These are phyloP conservation scores for Silene vulgaris DNA, from an alignment of 179 eudicot species.

Conservation along the genomic window DNA sequence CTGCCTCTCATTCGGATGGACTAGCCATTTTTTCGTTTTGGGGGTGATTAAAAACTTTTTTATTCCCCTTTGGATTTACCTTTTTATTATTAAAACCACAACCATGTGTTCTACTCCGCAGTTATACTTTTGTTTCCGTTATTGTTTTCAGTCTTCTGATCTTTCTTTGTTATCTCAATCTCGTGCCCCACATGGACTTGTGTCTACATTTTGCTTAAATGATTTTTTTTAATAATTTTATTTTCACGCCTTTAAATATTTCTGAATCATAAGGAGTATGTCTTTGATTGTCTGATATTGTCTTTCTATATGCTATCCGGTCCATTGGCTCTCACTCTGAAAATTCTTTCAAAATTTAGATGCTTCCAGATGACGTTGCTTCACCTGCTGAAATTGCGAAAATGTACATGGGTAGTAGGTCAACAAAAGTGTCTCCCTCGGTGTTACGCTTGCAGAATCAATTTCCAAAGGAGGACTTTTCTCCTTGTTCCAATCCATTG, in stretches of 20 bases:
- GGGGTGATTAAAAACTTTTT: background rate
- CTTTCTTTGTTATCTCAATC: background rate
- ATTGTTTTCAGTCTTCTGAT: background rate
- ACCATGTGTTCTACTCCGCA: background rate
- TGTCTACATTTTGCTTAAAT: background rate
- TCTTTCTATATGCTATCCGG: background rate
- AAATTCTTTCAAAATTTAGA: constrained; percentile 35
- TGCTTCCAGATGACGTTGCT: constrained; percentile 52
- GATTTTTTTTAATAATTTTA: background rate
- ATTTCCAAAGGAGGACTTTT: constrained; percentile 35
- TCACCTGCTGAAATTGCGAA: constrained; percentile 96
- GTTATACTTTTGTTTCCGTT: background rate
- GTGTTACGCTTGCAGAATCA: constrained; percentile 37
- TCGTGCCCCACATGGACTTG: background rate
- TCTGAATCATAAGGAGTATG: background rate
- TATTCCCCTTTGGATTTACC: background rate
- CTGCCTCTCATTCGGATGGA: background rate
- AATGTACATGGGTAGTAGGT: constrained; percentile 80
- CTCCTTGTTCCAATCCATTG: constrained; percentile 29
- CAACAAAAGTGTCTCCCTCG: constrained; percentile 55
- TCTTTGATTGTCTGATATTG: constrained; percentile 9
- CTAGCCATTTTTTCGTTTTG: background rate
- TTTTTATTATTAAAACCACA: background rate
- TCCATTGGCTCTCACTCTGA: background rate
- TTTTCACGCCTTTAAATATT: background rate